Evolutionary conservation across 257 asterid species (phyloP), one percentile per base, ranked within the genome.

Genomic region (Coffea canephora): DNA sequence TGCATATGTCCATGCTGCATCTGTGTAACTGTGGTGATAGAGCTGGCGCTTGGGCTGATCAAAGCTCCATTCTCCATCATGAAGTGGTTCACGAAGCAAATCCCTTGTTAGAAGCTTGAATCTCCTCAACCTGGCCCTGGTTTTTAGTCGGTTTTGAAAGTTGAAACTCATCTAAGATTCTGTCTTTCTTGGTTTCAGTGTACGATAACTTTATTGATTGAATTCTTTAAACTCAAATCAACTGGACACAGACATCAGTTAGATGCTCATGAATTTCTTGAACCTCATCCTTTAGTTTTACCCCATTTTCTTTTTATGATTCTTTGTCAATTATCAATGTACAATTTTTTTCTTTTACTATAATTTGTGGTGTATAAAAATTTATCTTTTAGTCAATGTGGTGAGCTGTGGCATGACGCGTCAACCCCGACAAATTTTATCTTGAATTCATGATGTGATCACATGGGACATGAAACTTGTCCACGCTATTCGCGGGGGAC

Each of bases 1-100:
- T 91, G 94, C 77, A 12, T 93, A 85, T 93, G 98, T 46, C 98
- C 98, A 8, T 93, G 97, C 59, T 91, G 96, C 86, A 72, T 90
- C 73, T 91, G 97, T 74, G 96, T 90, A 81, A 91, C 94, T 78
- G 90, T 87, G 75, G 64, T 93, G 5, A 91, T 91, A 3, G 97
- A 93, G 81, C 36, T 90, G 73, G 98, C 97, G 0, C 3, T 93
- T 9, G 76, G 76, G 66, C 78, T 93, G 65, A 88, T 93, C 55
- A 90, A 89, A 80, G 97, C 87, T 72, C 89, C 87, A 3, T 84
- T 86, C 77, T 65, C 83, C 13, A 83, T 86, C 75, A 81, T 86
- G 73, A 86, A 78, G 82, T 83, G 89, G 89, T 86, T 86, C 65
- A 86, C 89, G 6, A 78, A 81, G 77, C 82, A 86, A 71, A 86